Percentiles rank a stretch among this genome's conserved stretches.
phyloP scores from a whole-genome alignment of 1,284 basidiomycete genomes.

The Leucoagaricus sp. region DNA sequence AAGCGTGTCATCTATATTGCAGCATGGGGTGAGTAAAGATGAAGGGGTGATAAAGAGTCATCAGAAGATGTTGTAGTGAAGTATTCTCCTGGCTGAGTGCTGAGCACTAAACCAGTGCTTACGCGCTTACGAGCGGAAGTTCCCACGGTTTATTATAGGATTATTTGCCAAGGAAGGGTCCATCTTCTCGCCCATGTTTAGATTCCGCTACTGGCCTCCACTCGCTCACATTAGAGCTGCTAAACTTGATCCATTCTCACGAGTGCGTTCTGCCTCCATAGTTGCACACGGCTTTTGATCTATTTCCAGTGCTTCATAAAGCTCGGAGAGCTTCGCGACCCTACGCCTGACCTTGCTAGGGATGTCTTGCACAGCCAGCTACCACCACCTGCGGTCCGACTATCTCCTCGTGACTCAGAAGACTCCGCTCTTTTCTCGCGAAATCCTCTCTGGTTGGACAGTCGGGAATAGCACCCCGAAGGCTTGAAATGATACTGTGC shows the following conservation, averaged over 20 bases:
- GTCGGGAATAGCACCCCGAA: neutral
- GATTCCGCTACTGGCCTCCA: too few species aligned
- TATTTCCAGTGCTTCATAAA: neutral
- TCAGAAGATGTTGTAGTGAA: neutral
- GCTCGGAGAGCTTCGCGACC: neutral
- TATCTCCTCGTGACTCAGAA: conserved; percentile 1
- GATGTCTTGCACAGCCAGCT: neutral
- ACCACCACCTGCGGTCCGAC: neutral
- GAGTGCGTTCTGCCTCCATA: neutral
- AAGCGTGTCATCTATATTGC: neutral
- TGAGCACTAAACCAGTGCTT: too few species aligned
- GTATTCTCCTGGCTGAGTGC: too few species aligned
- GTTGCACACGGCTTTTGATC: neutral
- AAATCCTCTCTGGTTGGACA: neutral
- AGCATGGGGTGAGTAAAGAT: neutral
- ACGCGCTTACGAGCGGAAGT: too few species aligned
- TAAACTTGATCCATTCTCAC: neutral
- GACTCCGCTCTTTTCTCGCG: neutral
- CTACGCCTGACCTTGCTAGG: neutral
- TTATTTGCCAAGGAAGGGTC: too few species aligned
- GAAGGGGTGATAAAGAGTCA: too few species aligned
- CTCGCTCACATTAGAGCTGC: neutral
- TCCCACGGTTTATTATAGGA: too few species aligned
- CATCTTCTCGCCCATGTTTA: too few species aligned
- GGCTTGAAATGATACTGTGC: neutral